These are phyloP conservation scores for Suillus paluster DNA, from an alignment of 768 basidiomycete genomes.

Conservation along the genomic window DNA sequence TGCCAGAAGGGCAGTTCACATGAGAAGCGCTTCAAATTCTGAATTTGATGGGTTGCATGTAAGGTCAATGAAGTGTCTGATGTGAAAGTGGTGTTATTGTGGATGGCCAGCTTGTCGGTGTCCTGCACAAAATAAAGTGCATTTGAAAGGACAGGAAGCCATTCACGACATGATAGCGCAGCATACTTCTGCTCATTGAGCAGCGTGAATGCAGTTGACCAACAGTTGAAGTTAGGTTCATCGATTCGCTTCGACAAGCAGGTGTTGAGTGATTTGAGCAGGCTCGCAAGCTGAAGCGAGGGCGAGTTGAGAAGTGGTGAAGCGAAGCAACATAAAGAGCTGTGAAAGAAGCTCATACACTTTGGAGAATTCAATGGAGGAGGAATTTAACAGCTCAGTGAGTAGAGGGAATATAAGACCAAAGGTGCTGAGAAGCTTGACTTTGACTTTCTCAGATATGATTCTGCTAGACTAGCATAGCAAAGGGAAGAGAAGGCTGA, in stretches of 20 bases:
- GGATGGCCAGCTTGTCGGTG: slow-evolving; percentile 82
- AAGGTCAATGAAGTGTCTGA: slow-evolving; percentile 71
- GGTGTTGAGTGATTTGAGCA: slow-evolving; percentile 78
- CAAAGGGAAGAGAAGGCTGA: slow-evolving; percentile 76
- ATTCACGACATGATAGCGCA: slow-evolving; percentile 58
- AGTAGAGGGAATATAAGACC: slow-evolving; percentile 68
- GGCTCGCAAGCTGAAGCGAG: slow-evolving; percentile 66
- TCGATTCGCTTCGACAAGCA: slow-evolving; percentile 83
- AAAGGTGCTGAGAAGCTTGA: slow-evolving; percentile 76
- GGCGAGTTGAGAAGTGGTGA: slow-evolving; percentile 70
- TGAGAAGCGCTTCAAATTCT: slow-evolving; percentile 59
- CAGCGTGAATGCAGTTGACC: slow-evolving; percentile 72
- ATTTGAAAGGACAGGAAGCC: slow-evolving; percentile 86
- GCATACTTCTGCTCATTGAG: slow-evolving; percentile 71
- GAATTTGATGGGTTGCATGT: slow-evolving; percentile 31
- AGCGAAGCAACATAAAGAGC: slow-evolving; percentile 78
- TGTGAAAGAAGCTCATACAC: slow-evolving; percentile 71
- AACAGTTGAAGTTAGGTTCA: slow-evolving; percentile 91
- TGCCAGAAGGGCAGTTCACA: slow-evolving; percentile 71
- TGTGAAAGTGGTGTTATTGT: slow-evolving; percentile 78
- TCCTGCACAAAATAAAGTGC: slow-evolving; percentile 88
- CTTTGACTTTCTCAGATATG: slow-evolving; percentile 86
- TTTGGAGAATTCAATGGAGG: slow-evolving; percentile 49
- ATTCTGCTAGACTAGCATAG: slow-evolving; percentile 76
- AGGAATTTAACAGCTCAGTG: slow-evolving; percentile 55